Conservation (phyloP, 2,329 filamentous ascomycete genomes). For the Beauveria varroae region DNA sequence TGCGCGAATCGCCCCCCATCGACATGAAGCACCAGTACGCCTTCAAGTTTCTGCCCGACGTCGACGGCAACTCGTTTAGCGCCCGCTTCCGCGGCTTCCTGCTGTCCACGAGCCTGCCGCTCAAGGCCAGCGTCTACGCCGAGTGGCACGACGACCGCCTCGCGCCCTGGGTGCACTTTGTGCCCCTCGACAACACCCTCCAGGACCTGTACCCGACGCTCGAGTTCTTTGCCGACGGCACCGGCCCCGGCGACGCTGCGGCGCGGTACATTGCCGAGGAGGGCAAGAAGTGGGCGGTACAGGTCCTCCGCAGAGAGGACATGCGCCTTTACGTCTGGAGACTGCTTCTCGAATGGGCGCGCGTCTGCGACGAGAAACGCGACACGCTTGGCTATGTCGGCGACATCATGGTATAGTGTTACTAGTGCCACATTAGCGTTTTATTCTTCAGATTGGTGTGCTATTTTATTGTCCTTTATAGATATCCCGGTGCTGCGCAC, state of each 20-base stretch:
- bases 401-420: slow-evolving; percentile 25
- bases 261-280: slow-evolving; percentile 52
- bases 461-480: neutral
- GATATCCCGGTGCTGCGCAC: neutral
- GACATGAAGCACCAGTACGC: slow-evolving; percentile 42
- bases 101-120: slow-evolving; percentile 53
- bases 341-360: slow-evolving; percentile 50
- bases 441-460: neutral
- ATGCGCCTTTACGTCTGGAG: slow-evolving; percentile 60
- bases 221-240: slow-evolving; percentile 55
- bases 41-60: slow-evolving; percentile 62
- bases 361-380: slow-evolving; percentile 39
- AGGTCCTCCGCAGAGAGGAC: slow-evolving; percentile 55
- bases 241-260: slow-evolving; percentile 39
- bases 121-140: slow-evolving; percentile 65
- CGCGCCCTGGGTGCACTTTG: slow-evolving; percentile 64
- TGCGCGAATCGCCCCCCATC: slow-evolving; percentile 23
- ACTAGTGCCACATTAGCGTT: neutral
- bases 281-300: slow-evolving; percentile 54
- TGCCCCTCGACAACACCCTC: slow-evolving; percentile 62
- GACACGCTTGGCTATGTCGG: slow-evolving; percentile 36
- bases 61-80: slow-evolving; percentile 62
- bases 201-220: slow-evolving; percentile 58
- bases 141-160: slow-evolving; percentile 71
- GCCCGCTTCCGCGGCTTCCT: slow-evolving; percentile 59